Conservation (phyloP, 371 early-diverging fungal genomes). For the Mucor ambiguus region DNA sequence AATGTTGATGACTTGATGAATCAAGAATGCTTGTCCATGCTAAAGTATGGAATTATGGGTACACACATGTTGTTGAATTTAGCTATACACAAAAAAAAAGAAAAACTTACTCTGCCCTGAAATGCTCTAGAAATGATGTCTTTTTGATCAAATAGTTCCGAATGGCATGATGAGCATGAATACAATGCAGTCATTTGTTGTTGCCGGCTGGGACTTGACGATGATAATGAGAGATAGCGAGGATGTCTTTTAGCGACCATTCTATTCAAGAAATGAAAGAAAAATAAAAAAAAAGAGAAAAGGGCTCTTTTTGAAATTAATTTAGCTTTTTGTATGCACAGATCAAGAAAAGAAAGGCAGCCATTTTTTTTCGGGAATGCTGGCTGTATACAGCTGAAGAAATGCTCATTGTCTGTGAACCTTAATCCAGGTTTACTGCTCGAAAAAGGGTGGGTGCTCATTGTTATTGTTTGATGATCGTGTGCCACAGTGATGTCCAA, state of each 20-base stretch:
- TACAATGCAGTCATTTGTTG: conserved; percentile 48
- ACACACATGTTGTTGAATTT: too few species aligned
- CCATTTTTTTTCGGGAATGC: too few species aligned
- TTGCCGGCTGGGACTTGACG: background rate
- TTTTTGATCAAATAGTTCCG: conserved; percentile 62
- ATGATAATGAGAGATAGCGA: conserved; percentile 26
- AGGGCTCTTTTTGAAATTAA: background rate
- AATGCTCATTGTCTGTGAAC: too few species aligned
- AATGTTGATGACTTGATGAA: conserved; percentile 66
- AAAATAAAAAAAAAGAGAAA: background rate
- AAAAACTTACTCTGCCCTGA: conserved; percentile 14
- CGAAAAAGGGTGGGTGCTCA: too few species aligned
- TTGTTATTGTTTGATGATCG: too few species aligned
- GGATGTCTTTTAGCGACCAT: conserved; percentile 34
- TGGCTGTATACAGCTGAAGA: too few species aligned
- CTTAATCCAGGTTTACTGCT: too few species aligned
- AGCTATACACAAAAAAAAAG: too few species aligned
- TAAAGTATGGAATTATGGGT: conserved; percentile 32
- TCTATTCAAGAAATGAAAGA: background rate
- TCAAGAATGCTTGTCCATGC: conserved; percentile 73
- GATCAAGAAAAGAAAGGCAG: too few species aligned
- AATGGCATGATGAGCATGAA: conserved; percentile 59
- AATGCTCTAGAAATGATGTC: conserved; percentile 66
- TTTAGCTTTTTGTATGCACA: too few species aligned
- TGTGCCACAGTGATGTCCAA: too few species aligned